Conservation (phyloP, 2,329 filamentous ascomycete genomes). For the Dactylonectria estremocensis region DNA sequence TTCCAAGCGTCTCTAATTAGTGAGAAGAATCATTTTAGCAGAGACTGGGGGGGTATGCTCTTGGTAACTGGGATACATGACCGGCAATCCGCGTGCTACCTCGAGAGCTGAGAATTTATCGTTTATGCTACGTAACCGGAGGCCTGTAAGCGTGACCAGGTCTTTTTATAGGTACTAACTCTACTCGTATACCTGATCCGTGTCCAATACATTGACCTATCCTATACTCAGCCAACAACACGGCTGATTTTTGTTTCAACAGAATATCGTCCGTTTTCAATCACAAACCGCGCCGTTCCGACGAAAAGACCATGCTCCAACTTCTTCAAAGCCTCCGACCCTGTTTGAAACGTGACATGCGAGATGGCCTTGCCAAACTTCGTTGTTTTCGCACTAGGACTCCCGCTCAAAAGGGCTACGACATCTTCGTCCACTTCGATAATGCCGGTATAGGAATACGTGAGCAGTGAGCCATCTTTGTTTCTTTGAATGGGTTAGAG, state of each 20-base stretch:
- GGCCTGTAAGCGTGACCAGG: too few species aligned
- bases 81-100: too few species aligned
- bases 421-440: constrained; percentile 14
- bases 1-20: not conserved
- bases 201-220: too few species aligned
- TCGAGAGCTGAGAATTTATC: too few species aligned
- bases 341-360: constrained; percentile 11
- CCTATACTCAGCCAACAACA: not conserved
- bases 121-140: too few species aligned
- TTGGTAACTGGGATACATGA: too few species aligned
- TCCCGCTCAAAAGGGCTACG: constrained; percentile 6
- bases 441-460: constrained; percentile 18
- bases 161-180: too few species aligned
- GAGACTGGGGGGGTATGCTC: too few species aligned
- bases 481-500: not conserved
- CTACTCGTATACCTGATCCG: too few species aligned
- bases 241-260: constrained; percentile 19
- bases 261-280: constrained; percentile 6
- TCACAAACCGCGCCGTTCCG: constrained; percentile 20
- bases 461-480: not conserved
- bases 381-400: constrained; percentile 14
- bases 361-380: constrained; percentile 10
- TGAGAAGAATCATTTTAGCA: too few species aligned
- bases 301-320: constrained; percentile 9
- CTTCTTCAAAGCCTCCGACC: not conserved